These are phyloP conservation scores for Podila horticola DNA, from an alignment of 192 early-diverging fungal species.

Conservation along the genomic window DNA sequence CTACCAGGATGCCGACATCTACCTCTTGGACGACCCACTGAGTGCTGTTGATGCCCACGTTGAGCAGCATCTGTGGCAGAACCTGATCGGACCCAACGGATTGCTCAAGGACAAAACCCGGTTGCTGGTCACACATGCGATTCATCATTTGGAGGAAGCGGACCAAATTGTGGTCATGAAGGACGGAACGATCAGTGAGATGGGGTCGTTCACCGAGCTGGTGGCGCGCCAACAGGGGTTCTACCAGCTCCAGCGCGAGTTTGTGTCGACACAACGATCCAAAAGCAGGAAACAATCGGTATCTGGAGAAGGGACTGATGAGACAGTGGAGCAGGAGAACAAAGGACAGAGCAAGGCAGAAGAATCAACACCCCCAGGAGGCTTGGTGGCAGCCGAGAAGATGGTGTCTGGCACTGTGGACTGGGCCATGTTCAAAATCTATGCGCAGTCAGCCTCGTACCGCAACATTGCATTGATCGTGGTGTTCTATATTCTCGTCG, in stretches of 20 bases:
- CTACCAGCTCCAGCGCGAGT: constrained; percentile 75
- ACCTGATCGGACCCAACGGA: constrained; percentile 80
- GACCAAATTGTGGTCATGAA: constrained; percentile 77
- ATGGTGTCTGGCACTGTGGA: constrained; percentile 82
- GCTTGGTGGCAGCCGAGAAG: constrained; percentile 79
- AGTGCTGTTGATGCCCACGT: constrained; percentile 88
- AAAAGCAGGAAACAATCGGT: constrained; percentile 2
- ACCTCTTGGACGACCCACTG: constrained; percentile 88
- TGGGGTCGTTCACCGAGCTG: constrained; percentile 70
- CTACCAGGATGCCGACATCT: constrained; percentile 70
- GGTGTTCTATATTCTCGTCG: constrained; percentile 19
- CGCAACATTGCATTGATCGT: constrained; percentile 50
- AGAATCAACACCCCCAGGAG: constrained; percentile 14
- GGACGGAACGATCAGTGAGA: constrained; percentile 74
- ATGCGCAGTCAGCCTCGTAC: constrained; percentile 65
- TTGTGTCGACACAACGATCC: constrained; percentile 43
- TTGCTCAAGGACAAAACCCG: constrained; percentile 79
- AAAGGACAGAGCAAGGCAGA: constrained; percentile 2
- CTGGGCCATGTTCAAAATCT: constrained; percentile 79
- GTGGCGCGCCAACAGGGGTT: constrained; percentile 65
- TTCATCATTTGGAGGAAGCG: constrained; percentile 74
- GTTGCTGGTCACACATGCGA: constrained; percentile 81
- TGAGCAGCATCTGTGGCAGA: constrained; percentile 33
- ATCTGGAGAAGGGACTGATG: neutral
- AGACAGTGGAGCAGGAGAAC: neutral